phyloP scores from a whole-genome alignment of 2,329 filamentous ascomycete genomes.

The Colletotrichum viniferum region DNA sequence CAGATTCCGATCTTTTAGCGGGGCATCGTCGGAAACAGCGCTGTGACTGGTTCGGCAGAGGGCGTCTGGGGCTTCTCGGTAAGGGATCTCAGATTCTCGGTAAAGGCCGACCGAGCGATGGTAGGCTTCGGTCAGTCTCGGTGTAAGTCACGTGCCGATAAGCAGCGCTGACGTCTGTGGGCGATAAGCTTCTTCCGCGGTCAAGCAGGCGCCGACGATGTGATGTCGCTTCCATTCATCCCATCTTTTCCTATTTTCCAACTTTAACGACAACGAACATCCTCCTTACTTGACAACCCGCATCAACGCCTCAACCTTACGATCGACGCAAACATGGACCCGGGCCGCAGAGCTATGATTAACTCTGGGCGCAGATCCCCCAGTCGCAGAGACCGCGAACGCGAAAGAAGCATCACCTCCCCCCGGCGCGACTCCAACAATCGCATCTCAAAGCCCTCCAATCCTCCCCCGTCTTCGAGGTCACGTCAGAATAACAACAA shows the following conservation, averaged over 20 bases:
- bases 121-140: not conserved
- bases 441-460: conserved; percentile 60
- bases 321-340: conserved; percentile 50
- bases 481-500: conserved; percentile 27
- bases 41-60: not conserved
- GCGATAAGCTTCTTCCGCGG: not conserved
- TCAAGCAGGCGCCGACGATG: not conserved
- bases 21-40: not conserved
- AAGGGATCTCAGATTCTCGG: not conserved
- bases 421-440: conserved; percentile 60
- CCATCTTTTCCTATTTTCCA: not conserved
- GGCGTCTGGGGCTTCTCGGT: not conserved
- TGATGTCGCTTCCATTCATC: not conserved
- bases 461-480: conserved; percentile 30
- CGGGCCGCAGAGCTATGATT: conserved; percentile 60
- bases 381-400: conserved; percentile 27
- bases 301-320: not conserved
- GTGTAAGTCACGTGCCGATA: not conserved
- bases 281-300: not conserved
- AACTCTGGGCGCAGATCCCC: conserved; percentile 46
- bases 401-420: conserved; percentile 53
- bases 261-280: not conserved
- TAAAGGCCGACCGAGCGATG: too few relatives aligned
- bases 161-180: not conserved
- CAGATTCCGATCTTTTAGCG: not conserved